Conservation (phyloP, 495 filamentous ascomycete species). For the Filosporella fistucella region DNA sequence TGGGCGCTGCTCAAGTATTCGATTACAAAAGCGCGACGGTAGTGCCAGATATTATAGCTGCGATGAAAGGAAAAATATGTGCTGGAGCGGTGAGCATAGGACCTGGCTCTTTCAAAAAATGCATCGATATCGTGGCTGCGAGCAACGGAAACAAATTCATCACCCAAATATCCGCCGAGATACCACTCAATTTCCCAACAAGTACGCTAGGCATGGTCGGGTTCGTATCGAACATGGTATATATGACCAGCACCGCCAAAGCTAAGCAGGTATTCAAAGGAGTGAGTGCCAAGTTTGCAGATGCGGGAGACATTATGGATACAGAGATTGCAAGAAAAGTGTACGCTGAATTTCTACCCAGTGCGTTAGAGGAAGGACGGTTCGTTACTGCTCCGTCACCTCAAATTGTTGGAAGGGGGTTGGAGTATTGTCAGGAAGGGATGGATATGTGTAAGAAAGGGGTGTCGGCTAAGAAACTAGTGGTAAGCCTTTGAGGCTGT, state of each 20-base stretch:
- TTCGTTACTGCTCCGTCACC: constrained; percentile 11
- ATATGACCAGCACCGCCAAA: not conserved
- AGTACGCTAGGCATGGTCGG: not conserved
- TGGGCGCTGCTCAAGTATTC: constrained; percentile 44
- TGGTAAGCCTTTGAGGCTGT: too few species aligned
- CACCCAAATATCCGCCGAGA: not conserved
- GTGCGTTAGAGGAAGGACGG: constrained; percentile 4
- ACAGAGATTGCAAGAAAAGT: constrained; percentile 10
- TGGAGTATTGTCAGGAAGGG: constrained; percentile 39
- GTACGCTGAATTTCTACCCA: constrained; percentile 8
- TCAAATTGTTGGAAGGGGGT: constrained; percentile 21
- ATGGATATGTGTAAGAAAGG: constrained; percentile 34
- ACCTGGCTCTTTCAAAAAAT: not conserved
- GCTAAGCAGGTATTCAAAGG: not conserved
- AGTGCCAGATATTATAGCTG: constrained; percentile 15
- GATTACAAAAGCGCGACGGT: constrained; percentile 17
- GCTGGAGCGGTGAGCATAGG: constrained; percentile 12
- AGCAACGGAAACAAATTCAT: constrained; percentile 2
- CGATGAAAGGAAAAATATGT: constrained; percentile 23
- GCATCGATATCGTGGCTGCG: not conserved
- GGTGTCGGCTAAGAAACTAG: constrained; percentile 40
- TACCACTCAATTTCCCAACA: not conserved
- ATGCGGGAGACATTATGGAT: not conserved
- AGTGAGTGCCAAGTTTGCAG: constrained; percentile 1
- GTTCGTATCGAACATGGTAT: not conserved